Evolutionary conservation across 352 stramenopile genomes (phyloP).

Genomic region (Phytophthora uliginosa): DNA sequence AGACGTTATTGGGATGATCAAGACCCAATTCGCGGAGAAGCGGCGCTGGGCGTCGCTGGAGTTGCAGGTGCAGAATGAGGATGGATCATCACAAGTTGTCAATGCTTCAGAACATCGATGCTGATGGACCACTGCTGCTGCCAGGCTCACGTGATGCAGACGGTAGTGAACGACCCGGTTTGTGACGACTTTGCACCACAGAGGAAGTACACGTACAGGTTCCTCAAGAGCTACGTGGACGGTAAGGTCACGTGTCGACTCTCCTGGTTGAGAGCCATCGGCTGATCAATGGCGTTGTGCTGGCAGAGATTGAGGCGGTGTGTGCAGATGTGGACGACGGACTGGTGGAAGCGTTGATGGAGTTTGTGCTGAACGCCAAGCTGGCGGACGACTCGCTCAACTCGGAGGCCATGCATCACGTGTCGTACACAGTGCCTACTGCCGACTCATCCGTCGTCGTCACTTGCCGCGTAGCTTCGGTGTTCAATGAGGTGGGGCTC

Average conservation of each 20-base stretch:
- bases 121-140: neutral
- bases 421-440: slow-evolving; percentile 64
- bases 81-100: neutral
- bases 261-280: too few relatives aligned
- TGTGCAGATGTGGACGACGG: slow-evolving; percentile 60
- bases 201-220: slow-evolving; percentile 71
- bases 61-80: slow-evolving; percentile 54
- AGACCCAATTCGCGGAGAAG: slow-evolving; percentile 33
- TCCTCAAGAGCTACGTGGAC: slow-evolving; percentile 75
- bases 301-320: slow-evolving; percentile 64
- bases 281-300: neutral
- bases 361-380: slow-evolving; percentile 56
- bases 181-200: slow-evolving; percentile 72
- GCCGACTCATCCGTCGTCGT: slow-evolving; percentile 41
- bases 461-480: slow-evolving; percentile 80
- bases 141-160: slow-evolving; percentile 61
- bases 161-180: slow-evolving; percentile 64
- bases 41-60: slow-evolving; percentile 59
- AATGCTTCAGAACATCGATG: neutral
- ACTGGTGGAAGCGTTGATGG: slow-evolving; percentile 65
- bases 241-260: slow-evolving; percentile 35
- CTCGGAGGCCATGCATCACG: slow-evolving; percentile 77
- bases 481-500: slow-evolving; percentile 87
- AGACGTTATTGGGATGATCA: slow-evolving; percentile 48
- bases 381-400: slow-evolving; percentile 41